Evolutionary conservation across 2,329 filamentous ascomycete species (phyloP).

Genomic region (Neocatenulostroma microsporum): DNA sequence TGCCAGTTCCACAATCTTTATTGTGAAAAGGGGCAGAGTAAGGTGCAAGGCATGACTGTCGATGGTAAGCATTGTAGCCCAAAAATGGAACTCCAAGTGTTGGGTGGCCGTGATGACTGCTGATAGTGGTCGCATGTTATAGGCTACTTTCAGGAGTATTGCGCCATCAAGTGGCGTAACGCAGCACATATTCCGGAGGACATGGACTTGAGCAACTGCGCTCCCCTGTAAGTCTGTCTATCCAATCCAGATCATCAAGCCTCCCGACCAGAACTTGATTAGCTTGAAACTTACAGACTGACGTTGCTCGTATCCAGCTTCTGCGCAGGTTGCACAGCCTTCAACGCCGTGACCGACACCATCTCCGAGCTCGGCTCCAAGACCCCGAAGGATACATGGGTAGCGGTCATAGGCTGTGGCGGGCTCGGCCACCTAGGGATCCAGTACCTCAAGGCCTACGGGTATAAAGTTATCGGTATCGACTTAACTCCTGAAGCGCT

Average conservation of each 20-base stretch:
- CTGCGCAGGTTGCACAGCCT: conserved; percentile 14
- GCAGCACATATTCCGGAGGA: conserved; percentile 13
- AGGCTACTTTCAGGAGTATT: conserved; percentile 13
- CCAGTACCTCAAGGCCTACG: conserved; percentile 43
- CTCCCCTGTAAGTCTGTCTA: conserved; percentile 8
- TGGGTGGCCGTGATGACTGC: background rate
- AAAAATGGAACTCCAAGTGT: no score
- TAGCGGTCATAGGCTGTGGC: conserved; percentile 12
- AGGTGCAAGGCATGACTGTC: conserved; percentile 15
- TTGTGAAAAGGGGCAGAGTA: conserved; percentile 9
- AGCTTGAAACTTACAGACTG: no score
- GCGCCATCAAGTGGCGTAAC: conserved; percentile 13
- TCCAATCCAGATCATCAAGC: background rate
- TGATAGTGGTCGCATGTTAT: conserved; percentile 1
- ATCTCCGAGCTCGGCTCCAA: conserved; percentile 10
- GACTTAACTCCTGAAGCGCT: conserved; percentile 36
- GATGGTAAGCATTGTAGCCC: no score
- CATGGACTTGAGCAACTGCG: conserved; percentile 10
- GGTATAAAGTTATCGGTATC: conserved; percentile 36
- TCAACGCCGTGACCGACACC: conserved; percentile 19
- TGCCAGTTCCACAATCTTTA: conserved; percentile 13
- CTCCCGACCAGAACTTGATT: no score
- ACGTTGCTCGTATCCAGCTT: conserved; percentile 5
- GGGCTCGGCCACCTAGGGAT: conserved; percentile 34
- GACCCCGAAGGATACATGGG: conserved; percentile 7